Evolutionary conservation across 2,329 filamentous ascomycete genomes (phyloP).

Genomic region (Hymenoscyphus albidus): DNA sequence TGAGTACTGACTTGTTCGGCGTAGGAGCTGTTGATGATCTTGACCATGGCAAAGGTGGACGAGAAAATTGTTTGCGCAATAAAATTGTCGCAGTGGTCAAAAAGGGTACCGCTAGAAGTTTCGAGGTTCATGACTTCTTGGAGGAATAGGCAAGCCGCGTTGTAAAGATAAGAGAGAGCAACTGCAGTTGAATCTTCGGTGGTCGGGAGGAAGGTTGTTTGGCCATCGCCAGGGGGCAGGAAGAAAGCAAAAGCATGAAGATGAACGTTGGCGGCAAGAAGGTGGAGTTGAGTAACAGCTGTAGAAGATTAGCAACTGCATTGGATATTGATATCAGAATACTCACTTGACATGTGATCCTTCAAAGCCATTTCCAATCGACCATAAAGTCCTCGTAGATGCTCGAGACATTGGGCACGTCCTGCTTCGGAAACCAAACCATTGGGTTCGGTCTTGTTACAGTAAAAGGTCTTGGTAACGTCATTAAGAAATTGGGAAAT

Average conservation of each 20-base stretch:
- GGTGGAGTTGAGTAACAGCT: conserved; percentile 20
- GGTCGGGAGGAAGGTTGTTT: conserved; percentile 35
- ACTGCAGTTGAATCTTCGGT: conserved; percentile 5
- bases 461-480: conserved; percentile 53
- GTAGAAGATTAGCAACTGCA: conserved; percentile 1
- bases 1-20: conserved; percentile 52
- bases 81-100: conserved; percentile 52
- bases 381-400: background rate
- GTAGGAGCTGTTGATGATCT: conserved; percentile 64
- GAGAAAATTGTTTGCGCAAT: conserved; percentile 66
- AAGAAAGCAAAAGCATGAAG: conserved; percentile 25
- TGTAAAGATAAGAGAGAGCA: conserved; percentile 44
- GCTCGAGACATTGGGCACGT: conserved; percentile 17
- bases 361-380: conserved; percentile 4
- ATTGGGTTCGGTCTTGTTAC: conserved; percentile 44
- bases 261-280: conserved; percentile 23
- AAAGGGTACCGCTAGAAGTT: conserved; percentile 33
- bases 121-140: conserved; percentile 20
- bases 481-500: conserved; percentile 58
- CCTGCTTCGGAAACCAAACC: conserved; percentile 45
- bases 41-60: conserved; percentile 59
- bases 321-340: background rate
- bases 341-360: conserved; percentile 12
- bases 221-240: conserved; percentile 32
- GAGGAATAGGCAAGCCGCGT: conserved; percentile 32